Evolutionary conservation across 1,139 yeast genomes (phyloP).

Genomic region (Blastobotrys niveus): DNA sequence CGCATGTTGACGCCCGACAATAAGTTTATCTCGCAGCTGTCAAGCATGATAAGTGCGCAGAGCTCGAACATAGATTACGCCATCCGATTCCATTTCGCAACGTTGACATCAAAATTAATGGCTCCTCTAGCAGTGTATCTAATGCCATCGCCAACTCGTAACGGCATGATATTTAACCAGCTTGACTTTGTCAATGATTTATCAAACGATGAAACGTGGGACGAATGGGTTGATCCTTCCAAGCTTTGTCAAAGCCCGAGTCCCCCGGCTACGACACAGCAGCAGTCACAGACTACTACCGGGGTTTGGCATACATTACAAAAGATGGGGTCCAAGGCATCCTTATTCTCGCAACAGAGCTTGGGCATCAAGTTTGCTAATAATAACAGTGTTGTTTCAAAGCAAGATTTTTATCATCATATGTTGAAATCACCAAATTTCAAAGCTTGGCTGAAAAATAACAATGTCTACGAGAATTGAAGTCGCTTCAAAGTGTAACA

Average conservation of each 20-base stretch:
- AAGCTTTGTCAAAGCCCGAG: too few species aligned
- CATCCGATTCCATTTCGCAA: conserved; percentile 25
- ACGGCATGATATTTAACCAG: conserved; percentile 15
- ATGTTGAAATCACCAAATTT: conserved; percentile 17
- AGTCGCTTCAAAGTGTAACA: not conserved
- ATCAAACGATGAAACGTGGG: conserved; percentile 10
- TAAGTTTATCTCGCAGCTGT: conserved; percentile 18
- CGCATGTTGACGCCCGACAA: conserved; percentile 22
- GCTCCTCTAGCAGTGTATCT: conserved; percentile 24
- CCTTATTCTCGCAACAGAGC: conserved; percentile 10
- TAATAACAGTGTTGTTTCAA: conserved; percentile 8
- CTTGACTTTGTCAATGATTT: conserved; percentile 13
- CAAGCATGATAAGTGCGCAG: conserved; percentile 5
- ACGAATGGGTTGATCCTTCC: conserved; percentile 9
- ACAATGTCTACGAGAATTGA: conserved; percentile 12
- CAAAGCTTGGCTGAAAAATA: conserved; percentile 19
- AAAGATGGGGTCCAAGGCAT: conserved; percentile 10
- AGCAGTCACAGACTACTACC: too few species aligned
- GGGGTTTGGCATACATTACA: conserved; percentile 14
- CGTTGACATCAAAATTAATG: conserved; percentile 24
- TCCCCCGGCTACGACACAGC: too few species aligned
- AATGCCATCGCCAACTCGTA: conserved; percentile 12
- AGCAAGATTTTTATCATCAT: conserved; percentile 19
- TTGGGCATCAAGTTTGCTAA: conserved; percentile 12
- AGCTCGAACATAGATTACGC: conserved; percentile 9